These are phyloP conservation scores for Hortiboletus flavorubellus DNA, from an alignment of 768 basidiomycete genomes.

Conservation along the genomic window DNA sequence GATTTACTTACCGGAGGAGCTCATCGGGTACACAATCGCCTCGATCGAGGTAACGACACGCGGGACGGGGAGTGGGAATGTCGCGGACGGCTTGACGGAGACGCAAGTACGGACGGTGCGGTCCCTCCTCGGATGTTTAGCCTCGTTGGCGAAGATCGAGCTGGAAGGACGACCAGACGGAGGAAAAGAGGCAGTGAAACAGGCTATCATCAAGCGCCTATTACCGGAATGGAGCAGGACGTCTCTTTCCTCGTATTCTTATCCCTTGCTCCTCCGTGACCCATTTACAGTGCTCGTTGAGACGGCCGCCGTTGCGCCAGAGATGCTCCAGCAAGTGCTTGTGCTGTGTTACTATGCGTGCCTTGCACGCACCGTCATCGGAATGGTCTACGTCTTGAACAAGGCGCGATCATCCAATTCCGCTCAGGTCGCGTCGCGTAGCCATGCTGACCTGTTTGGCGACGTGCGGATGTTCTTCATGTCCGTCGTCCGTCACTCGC, in stretches of 20 bases:
- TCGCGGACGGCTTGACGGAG: constrained; percentile 69
- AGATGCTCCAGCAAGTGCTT: constrained; percentile 86
- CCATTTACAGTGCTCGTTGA: constrained; percentile 90
- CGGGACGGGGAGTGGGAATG: constrained; percentile 53
- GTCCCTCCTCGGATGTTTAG: constrained; percentile 68
- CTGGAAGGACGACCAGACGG: constrained; percentile 71
- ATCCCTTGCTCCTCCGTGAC: constrained; percentile 84
- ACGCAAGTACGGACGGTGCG: constrained; percentile 74
- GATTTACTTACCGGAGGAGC: constrained; percentile 88
- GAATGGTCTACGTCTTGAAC: constrained; percentile 78
- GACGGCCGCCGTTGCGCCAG: constrained; percentile 84
- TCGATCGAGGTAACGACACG: constrained; percentile 79
- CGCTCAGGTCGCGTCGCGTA: constrained; percentile 41
- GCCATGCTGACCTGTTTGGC: constrained; percentile 74
- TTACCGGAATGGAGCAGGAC: constrained; percentile 91
- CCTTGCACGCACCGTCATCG: constrained; percentile 81
- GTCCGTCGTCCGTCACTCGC: constrained; percentile 86
- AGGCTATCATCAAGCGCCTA: constrained; percentile 85
- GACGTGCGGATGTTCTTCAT: constrained; percentile 88
- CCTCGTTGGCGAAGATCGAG: constrained; percentile 60
- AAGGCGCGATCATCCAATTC: constrained; percentile 59
- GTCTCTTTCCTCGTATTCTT: constrained; percentile 77
- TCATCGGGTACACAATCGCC: constrained; percentile 85
- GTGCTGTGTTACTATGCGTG: constrained; percentile 88
- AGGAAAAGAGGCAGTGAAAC: constrained; percentile 72